Evolutionary conservation across 768 basidiomycete genomes (phyloP).

Genomic region (Hygrocybe punicea): DNA sequence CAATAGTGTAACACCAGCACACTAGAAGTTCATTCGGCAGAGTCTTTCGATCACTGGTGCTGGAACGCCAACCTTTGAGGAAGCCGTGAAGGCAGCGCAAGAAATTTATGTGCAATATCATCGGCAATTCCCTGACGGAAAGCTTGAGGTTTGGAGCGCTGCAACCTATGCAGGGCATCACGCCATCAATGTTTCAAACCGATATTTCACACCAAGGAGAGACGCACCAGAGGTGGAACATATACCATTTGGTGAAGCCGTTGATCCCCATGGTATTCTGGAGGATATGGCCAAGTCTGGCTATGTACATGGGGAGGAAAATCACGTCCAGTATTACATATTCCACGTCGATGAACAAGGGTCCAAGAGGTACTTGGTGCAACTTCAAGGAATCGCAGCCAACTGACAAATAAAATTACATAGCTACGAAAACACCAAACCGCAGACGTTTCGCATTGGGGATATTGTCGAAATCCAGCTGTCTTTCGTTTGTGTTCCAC

Average conservation of each 20-base stretch:
- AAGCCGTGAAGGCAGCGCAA: background rate
- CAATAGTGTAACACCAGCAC: background rate
- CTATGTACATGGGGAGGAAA: background rate
- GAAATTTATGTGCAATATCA: background rate
- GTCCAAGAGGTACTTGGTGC: background rate
- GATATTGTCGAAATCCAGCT: constrained; percentile 15
- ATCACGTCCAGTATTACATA: background rate
- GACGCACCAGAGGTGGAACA: background rate
- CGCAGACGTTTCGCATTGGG: constrained; percentile 11
- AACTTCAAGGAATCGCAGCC: background rate
- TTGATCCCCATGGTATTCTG: background rate
- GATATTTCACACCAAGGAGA: background rate
- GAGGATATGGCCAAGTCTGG: background rate
- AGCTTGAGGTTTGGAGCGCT: background rate
- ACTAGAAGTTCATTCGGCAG: background rate
- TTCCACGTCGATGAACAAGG: background rate
- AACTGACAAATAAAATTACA: background rate
- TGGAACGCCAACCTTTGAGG: background rate
- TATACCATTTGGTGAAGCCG: background rate
- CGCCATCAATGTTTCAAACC: background rate
- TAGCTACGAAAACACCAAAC: background rate
- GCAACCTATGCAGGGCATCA: background rate
- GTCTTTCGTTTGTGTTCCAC: constrained; percentile 11
- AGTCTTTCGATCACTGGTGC: background rate
- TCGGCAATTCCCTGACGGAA: background rate